Percentiles rank a stretch among this genome's conserved stretches.
Evolutionary conservation across 2,329 filamentous ascomycete genomes (phyloP).

Genomic region (Endocalyx cinctus): DNA sequence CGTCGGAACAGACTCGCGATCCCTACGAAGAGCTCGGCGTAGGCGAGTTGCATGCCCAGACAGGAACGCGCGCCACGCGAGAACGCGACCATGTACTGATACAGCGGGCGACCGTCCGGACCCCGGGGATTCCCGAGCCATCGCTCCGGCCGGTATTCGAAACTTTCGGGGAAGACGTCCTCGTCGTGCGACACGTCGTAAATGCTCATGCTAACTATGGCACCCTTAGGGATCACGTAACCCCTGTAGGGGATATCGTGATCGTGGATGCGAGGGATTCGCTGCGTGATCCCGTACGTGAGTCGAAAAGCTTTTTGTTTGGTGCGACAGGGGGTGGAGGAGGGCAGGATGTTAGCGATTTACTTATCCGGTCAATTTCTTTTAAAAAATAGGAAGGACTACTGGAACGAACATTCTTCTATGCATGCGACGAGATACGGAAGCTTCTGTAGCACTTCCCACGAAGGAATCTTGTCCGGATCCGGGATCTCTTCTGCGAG

Average conservation of each 20-base stretch:
- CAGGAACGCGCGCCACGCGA: constrained; percentile 2
- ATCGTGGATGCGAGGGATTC: constrained; percentile 20
- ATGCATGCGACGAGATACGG: constrained; percentile 24
- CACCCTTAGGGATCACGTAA: constrained; percentile 20
- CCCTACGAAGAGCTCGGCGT: constrained; percentile 18
- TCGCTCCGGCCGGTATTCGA: constrained; percentile 4
- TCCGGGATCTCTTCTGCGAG: constrained; percentile 10
- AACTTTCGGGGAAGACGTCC: constrained; percentile 1
- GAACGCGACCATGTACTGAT: constrained; percentile 2
- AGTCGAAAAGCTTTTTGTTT: constrained; percentile 30
- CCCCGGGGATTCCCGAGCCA: constrained; percentile 2
- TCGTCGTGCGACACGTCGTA: constrained; percentile 7
- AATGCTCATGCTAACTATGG: constrained; percentile 27
- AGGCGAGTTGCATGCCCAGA: constrained; percentile 6
- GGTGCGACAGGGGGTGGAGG: no score
- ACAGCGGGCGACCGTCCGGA: not conserved
- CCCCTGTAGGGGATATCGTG: constrained; percentile 15
- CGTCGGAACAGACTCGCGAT: constrained; percentile 15
- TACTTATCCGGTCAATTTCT: no score
- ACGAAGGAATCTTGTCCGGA: constrained; percentile 7
- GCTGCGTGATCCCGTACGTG: constrained; percentile 23
- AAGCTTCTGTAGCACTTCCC: constrained; percentile 16
- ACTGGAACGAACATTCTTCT: no score
- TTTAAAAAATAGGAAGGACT: no score
- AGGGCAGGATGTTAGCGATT: no score